Evolutionary conservation across 345 rosid species (phyloP), one percentile per base, ranked within the genome.

Genomic region (Ricinus communis): DNA sequence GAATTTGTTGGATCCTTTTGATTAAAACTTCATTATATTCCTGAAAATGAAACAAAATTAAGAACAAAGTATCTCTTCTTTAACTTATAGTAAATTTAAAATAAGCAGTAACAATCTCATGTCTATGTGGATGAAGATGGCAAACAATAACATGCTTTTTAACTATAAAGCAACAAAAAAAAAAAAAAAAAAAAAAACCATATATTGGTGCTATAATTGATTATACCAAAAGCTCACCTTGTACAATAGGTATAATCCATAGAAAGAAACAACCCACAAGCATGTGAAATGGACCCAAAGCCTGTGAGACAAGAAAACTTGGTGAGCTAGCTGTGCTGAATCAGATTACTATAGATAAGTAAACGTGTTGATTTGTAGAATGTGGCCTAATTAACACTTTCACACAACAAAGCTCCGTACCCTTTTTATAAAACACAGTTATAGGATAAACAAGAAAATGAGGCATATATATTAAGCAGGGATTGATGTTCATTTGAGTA

Each of bases 231-330:
- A 77, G 14, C 75, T 72, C 74, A 94, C 96, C 97, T 82, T 87
- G 75, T 87, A 77, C 77, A 88, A 57, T 46, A 91, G 84, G 85
- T 76, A 83, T 53, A 87, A 71, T 69, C 88, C 97, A 78, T 84
- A 87, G 68, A 89, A 72, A 61, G 98, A 86, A 81, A 94, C 82
- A 63, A 88, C 68, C 80, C 95, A 94, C 85, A 90, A 78, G 85
- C 96, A 88, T 28, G 83, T 60, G 78, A 94, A 88, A 81, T 94
- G 97, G 76, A 88, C 92, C 98, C 97, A 94, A 50, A 94, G 89
- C 91, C 98, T 94, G 81, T 7, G 8, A 47, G 55, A 5, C 22
- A 43, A 45, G 28, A 16, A 51, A 72, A 60, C 53, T 1, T 12
- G 5, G 30, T n/a, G n/a, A n/a, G n/a, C n/a, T n/a, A n/a, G n/a